Evolutionary conservation across 2,329 filamentous ascomycete species (phyloP).

Genomic region (Hypoxylon sp.): DNA sequence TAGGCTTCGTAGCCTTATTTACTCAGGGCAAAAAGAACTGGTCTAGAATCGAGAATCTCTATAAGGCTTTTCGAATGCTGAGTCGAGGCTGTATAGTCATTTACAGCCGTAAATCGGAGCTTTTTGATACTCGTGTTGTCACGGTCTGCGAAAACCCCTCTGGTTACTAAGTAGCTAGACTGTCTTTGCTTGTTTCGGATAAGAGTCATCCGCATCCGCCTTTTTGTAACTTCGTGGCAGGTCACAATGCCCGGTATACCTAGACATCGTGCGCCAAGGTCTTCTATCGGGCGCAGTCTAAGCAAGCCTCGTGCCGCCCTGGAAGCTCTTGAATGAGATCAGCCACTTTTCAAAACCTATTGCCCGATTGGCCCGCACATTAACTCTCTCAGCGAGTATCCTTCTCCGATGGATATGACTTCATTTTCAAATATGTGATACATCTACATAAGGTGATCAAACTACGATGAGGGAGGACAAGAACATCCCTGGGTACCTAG

Average conservation of each 20-base stretch:
- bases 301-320: conserved; percentile 33
- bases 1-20: conserved; percentile 29
- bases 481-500: conserved; percentile 8
- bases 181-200: conserved; percentile 43
- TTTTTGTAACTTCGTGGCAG: conserved; percentile 27
- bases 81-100: conserved; percentile 34
- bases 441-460: conserved; percentile 30
- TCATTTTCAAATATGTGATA: conserved; percentile 23
- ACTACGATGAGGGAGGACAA: conserved; percentile 25
- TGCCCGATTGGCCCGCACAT: neutral
- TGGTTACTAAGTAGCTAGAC: conserved; percentile 10
- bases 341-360: conserved; percentile 12
- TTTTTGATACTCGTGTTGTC: conserved; percentile 31
- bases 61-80: conserved; percentile 23
- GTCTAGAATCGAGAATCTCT: conserved; percentile 7
- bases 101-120: conserved; percentile 37
- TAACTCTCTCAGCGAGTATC: neutral
- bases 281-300: conserved; percentile 35
- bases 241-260: conserved; percentile 31
- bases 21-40: conserved; percentile 12
- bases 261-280: conserved; percentile 20
- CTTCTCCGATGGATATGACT: neutral
- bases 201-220: conserved; percentile 44
- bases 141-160: conserved; percentile 18
- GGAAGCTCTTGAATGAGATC: conserved; percentile 22